Percentiles rank a stretch among this genome's conserved stretches.
These are phyloP conservation scores for Ballota nigra DNA, from an alignment of 257 asterid genomes.

Conservation along the genomic window DNA sequence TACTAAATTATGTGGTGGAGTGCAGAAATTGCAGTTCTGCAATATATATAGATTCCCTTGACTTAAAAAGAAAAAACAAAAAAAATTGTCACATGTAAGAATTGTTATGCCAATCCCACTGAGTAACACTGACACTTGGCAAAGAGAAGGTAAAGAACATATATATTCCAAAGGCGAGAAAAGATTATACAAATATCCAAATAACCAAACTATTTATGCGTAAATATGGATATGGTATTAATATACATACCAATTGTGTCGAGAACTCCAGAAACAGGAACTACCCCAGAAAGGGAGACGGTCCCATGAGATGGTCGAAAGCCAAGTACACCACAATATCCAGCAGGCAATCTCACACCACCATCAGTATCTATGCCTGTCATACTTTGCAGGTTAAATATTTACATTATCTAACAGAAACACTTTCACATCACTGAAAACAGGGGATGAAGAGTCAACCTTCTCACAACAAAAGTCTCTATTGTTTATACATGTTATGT, in stretches of 20 bases:
- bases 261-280: conserved; percentile 84
- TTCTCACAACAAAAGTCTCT: not conserved
- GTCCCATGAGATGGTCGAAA: conserved; percentile 89
- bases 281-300: conserved; percentile 65
- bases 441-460: not conserved
- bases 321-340: conserved; percentile 84
- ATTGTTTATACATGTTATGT: not conserved
- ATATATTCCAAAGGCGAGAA: not conserved
- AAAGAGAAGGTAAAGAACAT: conserved; percentile 6
- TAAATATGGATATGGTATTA: not conserved
- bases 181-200: not conserved
- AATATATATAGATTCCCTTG: not conserved
- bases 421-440: not conserved
- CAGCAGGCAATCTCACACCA: conserved; percentile 95
- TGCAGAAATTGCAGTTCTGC: not conserved
- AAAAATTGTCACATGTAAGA: not conserved
- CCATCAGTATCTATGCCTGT: conserved; percentile 95
- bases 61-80: not conserved
- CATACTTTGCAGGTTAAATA: conserved; percentile 25
- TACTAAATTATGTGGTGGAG: not conserved
- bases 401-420: not conserved
- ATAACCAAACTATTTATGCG: not conserved
- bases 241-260: conserved; percentile 80
- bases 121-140: not conserved
- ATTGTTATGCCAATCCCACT: not conserved